Evolutionary conservation across 495 filamentous ascomycete genomes (phyloP), one percentile per base, ranked within the genome.

Genomic region (Symbiotaphrina buchneri): DNA sequence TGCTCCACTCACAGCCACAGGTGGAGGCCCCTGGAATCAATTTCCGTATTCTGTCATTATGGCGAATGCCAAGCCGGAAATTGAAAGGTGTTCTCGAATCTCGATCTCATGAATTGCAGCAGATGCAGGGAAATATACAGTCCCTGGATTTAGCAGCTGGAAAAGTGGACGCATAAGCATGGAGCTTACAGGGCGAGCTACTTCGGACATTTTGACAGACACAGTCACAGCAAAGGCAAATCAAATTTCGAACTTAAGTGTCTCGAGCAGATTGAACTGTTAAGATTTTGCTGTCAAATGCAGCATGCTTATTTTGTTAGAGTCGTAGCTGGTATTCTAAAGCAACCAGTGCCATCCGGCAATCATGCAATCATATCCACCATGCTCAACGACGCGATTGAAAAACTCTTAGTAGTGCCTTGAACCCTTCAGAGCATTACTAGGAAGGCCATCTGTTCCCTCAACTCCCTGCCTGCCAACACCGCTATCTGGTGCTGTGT

Each of bases 391-490:
- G n/a, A 6, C 22, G 22, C n/a, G n/a, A n/a, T n/a, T n/a, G n/a
- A n/a, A 25, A 25, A 25, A 13, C 7, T 8, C 22, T 8, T 25
- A 25, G 22, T 13, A 13, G 22, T 7, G 22, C 13, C 7, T 25
- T 41, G 39, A 47, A 5, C 39, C 47, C 13, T 54, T 40, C 26
- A 38, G 47, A 23, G 65, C 61, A 50, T 72, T 65, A 39, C 49
- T 53, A 3, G 64, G 62, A 18, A 60, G 40, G n/a, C 47, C 43
- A 1, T 59, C 51, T 8, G 68, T 40, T 20, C 49, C 47, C 20
- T 69, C 65, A 36, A 58, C 51, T n/a, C 48, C 64, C 39, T 71
- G 58, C 28, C 61, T 55, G 10, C 65, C 71, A 34, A 71, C 53
- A 14, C 36, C 34, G 43, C 54, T 53, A 28, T 61, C 40, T 39